Percentiles rank a stretch among this genome's conserved stretches.
phyloP scores from a whole-genome alignment of 2,329 filamentous ascomycete genomes.

The Claviceps maximensis region DNA sequence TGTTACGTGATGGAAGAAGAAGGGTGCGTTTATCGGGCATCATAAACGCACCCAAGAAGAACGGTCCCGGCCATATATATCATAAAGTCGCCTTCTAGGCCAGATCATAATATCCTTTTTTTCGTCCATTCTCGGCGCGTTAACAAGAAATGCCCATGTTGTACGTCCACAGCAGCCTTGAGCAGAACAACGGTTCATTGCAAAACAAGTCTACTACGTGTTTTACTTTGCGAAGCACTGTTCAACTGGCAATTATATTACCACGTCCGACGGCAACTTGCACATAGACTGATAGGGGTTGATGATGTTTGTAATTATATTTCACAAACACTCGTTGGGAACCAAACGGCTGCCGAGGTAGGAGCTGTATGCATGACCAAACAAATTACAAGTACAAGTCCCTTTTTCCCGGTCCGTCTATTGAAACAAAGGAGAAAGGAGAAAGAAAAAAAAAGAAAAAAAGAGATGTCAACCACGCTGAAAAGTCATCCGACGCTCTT shows the following conservation, averaged over 20 bases:
- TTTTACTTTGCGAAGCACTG: too few species aligned
- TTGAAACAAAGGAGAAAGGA: constrained; percentile 16
- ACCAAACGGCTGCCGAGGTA: constrained; percentile 13
- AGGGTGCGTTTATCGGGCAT: too few species aligned
- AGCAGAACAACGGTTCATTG: neutral
- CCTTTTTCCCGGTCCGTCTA: constrained; percentile 23
- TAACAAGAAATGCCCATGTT: neutral
- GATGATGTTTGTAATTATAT: neutral
- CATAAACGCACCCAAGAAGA: too few species aligned
- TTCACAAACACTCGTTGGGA: constrained; percentile 13
- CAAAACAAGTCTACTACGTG: neutral
- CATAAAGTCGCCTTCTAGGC: too few species aligned
- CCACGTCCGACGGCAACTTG: neutral
- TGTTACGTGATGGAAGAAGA: neutral
- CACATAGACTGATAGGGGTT: neutral
- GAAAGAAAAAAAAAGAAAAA: constrained; percentile 13
- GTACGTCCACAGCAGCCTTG: neutral
- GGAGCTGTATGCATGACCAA: constrained; percentile 24
- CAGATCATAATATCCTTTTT: too few species aligned
- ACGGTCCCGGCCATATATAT: too few species aligned
- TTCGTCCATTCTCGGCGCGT: neutral
- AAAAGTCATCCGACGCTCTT: constrained; percentile 9
- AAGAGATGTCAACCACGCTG: constrained; percentile 11
- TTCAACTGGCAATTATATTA: neutral
- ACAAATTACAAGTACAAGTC: constrained; percentile 30